Evolutionary conservation across 2,329 filamentous ascomycete genomes (phyloP).

Genomic region (Ophiobolus disseminans): DNA sequence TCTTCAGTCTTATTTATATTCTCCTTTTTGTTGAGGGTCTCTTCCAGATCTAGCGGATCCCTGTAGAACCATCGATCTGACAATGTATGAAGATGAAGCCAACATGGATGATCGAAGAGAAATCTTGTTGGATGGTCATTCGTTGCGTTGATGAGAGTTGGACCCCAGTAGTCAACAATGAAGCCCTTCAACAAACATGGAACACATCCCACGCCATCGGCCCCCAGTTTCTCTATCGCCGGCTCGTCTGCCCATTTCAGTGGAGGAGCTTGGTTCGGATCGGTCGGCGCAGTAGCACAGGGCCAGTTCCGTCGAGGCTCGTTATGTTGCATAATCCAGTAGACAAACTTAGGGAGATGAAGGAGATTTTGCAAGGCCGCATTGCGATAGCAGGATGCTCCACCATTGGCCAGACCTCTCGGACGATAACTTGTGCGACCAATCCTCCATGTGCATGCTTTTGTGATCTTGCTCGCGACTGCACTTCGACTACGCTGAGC

Average conservation of each 20-base stretch:
- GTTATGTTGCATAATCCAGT: constrained; percentile 10
- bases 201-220: constrained; percentile 7
- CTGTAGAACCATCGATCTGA: too few relatives aligned
- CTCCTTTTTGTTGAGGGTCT: too few relatives aligned
- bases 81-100: too few relatives aligned
- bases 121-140: too few relatives aligned
- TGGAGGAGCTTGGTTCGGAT: constrained; percentile 1
- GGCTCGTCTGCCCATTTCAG: background rate
- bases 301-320: constrained; percentile 2
- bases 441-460: background rate
- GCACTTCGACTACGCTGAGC: background rate
- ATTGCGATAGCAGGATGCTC: constrained; percentile 10
- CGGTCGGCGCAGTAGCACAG: background rate
- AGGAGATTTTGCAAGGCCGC: constrained; percentile 7
- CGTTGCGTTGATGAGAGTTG: too few relatives aligned
- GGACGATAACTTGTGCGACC: constrained; percentile 1
- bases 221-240: background rate
- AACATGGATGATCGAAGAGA: too few relatives aligned
- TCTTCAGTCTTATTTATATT: too few relatives aligned
- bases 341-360: constrained; percentile 13
- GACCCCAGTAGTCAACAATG: too few relatives aligned
- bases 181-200: constrained; percentile 11
- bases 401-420: constrained; percentile 3
- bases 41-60: too few relatives aligned
- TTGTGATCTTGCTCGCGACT: background rate